Percentiles rank a stretch among this genome's conserved stretches.
phyloP scores from a whole-genome alignment of 306 rosid genomes.

The Mimosa pudica region DNA sequence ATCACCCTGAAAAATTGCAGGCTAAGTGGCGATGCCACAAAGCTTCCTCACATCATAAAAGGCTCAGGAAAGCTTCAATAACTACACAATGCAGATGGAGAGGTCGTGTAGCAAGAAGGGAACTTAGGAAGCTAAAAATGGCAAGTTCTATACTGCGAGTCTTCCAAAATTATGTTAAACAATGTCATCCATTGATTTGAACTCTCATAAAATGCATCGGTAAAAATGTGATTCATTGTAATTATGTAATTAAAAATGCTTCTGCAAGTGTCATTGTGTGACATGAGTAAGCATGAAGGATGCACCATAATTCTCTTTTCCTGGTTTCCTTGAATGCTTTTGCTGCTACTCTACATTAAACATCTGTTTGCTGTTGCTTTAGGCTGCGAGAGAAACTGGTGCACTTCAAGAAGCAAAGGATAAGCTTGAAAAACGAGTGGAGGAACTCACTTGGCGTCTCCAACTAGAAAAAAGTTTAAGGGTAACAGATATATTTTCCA shows the following conservation, averaged over 20 bases:
- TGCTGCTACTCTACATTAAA: slow-evolving; percentile 24
- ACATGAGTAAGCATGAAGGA: slow-evolving; percentile 14
- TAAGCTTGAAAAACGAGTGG: slow-evolving; percentile 78
- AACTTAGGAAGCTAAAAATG: slow-evolving; percentile 96
- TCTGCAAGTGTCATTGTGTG: slow-evolving; percentile 10
- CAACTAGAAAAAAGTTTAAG: slow-evolving; percentile 85
- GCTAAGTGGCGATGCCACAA: slow-evolving; percentile 85
- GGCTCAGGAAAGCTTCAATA: slow-evolving; percentile 82
- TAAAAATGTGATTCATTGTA: slow-evolving; percentile 24
- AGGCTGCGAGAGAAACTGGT: slow-evolving; percentile 92
- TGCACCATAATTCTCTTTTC: too few species aligned
- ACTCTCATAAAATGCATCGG: slow-evolving; percentile 12
- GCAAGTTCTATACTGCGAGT: slow-evolving; percentile 40
- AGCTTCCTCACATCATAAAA: slow-evolving; percentile 66
- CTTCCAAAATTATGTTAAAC: slow-evolving; percentile 19
- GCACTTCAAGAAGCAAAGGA: slow-evolving; percentile 91
- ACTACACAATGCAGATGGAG: slow-evolving; percentile 84
- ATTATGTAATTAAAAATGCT: slow-evolving; percentile 26
- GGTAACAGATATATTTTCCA: slow-evolving; percentile 51
- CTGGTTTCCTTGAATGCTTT: background rate
- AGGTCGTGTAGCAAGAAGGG: slow-evolving; percentile 69
- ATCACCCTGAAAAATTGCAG: slow-evolving; percentile 47
- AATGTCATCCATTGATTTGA: slow-evolving; percentile 12
- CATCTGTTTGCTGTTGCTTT: slow-evolving; percentile 36
- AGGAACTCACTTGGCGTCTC: slow-evolving; percentile 90